Conservation (phyloP, 2,329 filamentous ascomycete species). For the Trichoderma koningii region DNA sequence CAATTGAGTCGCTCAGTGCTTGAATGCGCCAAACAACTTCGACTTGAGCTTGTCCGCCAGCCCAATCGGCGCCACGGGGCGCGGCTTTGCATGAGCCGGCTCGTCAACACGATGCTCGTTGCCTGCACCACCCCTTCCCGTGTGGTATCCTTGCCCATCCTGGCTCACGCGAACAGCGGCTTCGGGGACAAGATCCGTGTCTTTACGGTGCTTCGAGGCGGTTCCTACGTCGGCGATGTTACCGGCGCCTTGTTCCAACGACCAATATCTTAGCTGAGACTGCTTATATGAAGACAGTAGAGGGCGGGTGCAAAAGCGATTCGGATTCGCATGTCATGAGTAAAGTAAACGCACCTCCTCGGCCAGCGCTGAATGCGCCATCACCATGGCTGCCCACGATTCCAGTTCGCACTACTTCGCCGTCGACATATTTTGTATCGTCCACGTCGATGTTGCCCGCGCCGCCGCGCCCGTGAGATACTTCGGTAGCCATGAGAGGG, state of each 20-base stretch:
- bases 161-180: slow-evolving; percentile 52
- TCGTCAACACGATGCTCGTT: slow-evolving; percentile 50
- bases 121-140: slow-evolving; percentile 61
- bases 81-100: slow-evolving; percentile 36
- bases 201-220: slow-evolving; percentile 45
- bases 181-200: slow-evolving; percentile 57
- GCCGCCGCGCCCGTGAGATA: slow-evolving; percentile 63
- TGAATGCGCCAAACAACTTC: slow-evolving; percentile 55
- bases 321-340: not conserved
- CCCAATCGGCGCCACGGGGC: slow-evolving; percentile 40
- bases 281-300: not conserved
- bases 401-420: slow-evolving; percentile 60
- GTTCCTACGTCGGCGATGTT: slow-evolving; percentile 58
- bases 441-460: slow-evolving; percentile 63
- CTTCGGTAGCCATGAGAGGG: slow-evolving; percentile 45
- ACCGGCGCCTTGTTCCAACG: slow-evolving; percentile 52
- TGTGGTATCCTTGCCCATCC: slow-evolving; percentile 56
- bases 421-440: slow-evolving; percentile 61
- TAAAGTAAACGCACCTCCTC: slow-evolving; percentile 52
- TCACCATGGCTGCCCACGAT: slow-evolving; percentile 58
- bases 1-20: slow-evolving; percentile 46
- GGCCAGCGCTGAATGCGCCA: slow-evolving; percentile 60
- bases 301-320: no score
- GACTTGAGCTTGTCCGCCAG: slow-evolving; percentile 60
- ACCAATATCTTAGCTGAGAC: not conserved